phyloP scores from a whole-genome alignment of 2,329 filamentous ascomycete species.

The Canariomyces notabilis region DNA sequence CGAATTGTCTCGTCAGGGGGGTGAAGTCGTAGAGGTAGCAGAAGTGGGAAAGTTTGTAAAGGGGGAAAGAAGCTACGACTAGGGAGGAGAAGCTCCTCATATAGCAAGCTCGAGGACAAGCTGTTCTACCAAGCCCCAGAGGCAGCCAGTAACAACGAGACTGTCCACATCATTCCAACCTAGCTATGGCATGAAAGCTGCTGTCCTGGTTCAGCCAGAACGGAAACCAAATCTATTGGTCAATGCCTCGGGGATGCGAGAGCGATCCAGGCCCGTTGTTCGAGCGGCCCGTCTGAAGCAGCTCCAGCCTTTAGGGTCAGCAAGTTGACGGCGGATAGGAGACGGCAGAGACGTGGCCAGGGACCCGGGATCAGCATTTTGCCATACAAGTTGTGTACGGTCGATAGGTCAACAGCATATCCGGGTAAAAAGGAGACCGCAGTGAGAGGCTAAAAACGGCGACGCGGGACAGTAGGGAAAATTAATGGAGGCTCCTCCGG shows the following conservation, averaged over 20 bases:
- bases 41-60: too few species aligned
- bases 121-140: background rate
- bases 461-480: background rate
- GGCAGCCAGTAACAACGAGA: conserved; percentile 11
- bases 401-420: conserved; percentile 18
- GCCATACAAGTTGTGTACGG: conserved; percentile 24
- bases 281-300: conserved; percentile 1
- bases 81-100: conserved; percentile 1
- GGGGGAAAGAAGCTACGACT: too few species aligned
- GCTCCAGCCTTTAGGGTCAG: background rate
- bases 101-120: background rate
- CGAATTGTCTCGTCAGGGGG: too few species aligned
- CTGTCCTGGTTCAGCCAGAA: conserved; percentile 3
- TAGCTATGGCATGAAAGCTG: conserved; percentile 1
- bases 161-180: conserved; percentile 2
- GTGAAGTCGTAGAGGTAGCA: too few species aligned
- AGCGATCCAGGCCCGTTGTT: conserved; percentile 9
- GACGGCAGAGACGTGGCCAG: conserved; percentile 8
- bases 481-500: conserved; percentile 7
- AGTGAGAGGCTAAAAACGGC: conserved; percentile 22
- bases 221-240: conserved; percentile 17
- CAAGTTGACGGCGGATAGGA: conserved; percentile 6
- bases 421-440: conserved; percentile 21
- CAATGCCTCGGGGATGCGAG: conserved; percentile 13
- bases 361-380: conserved; percentile 26